Evolutionary conservation across 345 rosid species (phyloP), one percentile per base, ranked within the genome.

Genomic region (Cardamine resedifolia): DNA sequence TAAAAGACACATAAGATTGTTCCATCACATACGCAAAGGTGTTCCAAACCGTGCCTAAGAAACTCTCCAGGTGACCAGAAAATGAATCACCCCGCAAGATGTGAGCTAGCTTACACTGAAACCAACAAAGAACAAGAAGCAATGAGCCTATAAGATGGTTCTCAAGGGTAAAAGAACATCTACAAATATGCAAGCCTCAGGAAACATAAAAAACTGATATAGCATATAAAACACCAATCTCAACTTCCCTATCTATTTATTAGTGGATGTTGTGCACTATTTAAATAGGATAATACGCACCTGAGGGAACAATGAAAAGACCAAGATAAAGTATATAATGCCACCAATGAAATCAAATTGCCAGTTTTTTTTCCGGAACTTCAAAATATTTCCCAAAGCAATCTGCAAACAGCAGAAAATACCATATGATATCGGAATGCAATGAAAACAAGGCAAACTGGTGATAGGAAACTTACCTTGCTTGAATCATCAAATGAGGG

Each of bases 311-410:
- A 85, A 78, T 21, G 99, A 95, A 72, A 90, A 95, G 69, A 81
- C 92, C 86, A 95, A 72, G 49, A 95, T 69, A 52, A 95, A 95
- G 83, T 95, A 95, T 80, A 95, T 87, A 66, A 95, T 83, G 76
- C 99, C 99, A 70, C 99, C 99, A 55, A 95, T 95, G 71, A 91
- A 85, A 85, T 95, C 99, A 68, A 95, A 95, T 48, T 95, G 99
- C 99, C 98, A 95, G 76, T 95, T 95, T 86, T 90, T 95, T 86
- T 91, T 95, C 72, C 98, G 88, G 61, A 95, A 95, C 86, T 95
- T 95, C 88, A 95, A 82, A 79, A 95, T 95, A 81, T 95, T 95
- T 78, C 99, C 99, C 84, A 95, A 62, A 60, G 99, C 99, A 82
- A 91, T 95, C 99, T 95, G 90, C 80, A 70, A 38, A 51, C 75